phyloP scores from a whole-genome alignment of 352 stramenopile genomes.

The Plasmopara viticola region DNA sequence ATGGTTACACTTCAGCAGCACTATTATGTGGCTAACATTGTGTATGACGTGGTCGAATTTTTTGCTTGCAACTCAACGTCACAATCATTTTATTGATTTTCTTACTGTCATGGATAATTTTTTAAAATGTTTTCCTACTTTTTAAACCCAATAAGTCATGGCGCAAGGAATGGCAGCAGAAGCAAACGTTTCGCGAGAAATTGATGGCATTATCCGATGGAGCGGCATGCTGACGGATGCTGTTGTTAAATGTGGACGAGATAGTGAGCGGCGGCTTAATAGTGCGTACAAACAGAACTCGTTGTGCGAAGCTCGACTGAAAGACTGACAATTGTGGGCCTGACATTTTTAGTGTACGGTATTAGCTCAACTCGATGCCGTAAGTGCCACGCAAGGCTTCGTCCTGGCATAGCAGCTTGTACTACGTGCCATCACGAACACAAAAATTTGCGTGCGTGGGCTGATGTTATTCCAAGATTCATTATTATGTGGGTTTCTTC shows the following conservation, averaged over 20 bases:
- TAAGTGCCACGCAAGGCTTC: constrained; percentile 38
- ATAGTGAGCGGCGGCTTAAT: constrained; percentile 44
- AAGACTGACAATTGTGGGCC: constrained; percentile 1
- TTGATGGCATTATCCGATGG: constrained; percentile 15
- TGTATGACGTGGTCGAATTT: too few relatives aligned
- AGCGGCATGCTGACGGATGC: constrained; percentile 32
- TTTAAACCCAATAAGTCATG: too few relatives aligned
- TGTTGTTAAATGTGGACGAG: constrained; percentile 42
- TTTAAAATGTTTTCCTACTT: too few relatives aligned
- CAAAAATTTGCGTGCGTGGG: constrained; percentile 28
- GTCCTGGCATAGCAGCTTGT: constrained; percentile 26
- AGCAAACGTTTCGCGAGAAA: neutral
- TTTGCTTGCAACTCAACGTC: too few relatives aligned
- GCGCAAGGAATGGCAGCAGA: too few relatives aligned
- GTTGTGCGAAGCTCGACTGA: neutral
- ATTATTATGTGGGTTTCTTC: neutral
- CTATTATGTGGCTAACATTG: too few relatives aligned
- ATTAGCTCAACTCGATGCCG: constrained; percentile 47
- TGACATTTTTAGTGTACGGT: constrained; percentile 44
- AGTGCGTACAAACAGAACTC: constrained; percentile 18
- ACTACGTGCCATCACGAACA: constrained; percentile 37
- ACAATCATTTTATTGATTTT: too few relatives aligned
- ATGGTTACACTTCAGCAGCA: too few relatives aligned
- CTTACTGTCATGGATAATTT: too few relatives aligned
- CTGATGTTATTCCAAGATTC: neutral